These are phyloP conservation scores for sorghum (Sorghum bicolor) DNA, from an alignment of 176 grass and related monocot species.

Conservation along the genomic window Sorghum_bicolor_NCBIv3 NC_012873.2:63553001-63553500, in stretches of 20 bases:
- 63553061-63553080: constrained; percentile 2
- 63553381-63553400: neutral
- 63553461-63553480: neutral
- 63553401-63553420: neutral
- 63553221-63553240: neutral
- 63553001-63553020: neutral
- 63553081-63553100: constrained; percentile 38
- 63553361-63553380: neutral
- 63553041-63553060: neutral
- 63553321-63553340: neutral
- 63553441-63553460: neutral
- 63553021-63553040: neutral
- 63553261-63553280: neutral
- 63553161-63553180: neutral
- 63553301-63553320: neutral
- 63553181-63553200: neutral
- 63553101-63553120: neutral
- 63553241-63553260: neutral
- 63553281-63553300: neutral
- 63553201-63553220: neutral
- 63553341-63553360: neutral
- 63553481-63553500: neutral
- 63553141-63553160: neutral
- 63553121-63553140: neutral
- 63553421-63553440: neutral